phyloP scores from a whole-genome alignment of 345 rosid species.

The Brassica napus region DNA sequence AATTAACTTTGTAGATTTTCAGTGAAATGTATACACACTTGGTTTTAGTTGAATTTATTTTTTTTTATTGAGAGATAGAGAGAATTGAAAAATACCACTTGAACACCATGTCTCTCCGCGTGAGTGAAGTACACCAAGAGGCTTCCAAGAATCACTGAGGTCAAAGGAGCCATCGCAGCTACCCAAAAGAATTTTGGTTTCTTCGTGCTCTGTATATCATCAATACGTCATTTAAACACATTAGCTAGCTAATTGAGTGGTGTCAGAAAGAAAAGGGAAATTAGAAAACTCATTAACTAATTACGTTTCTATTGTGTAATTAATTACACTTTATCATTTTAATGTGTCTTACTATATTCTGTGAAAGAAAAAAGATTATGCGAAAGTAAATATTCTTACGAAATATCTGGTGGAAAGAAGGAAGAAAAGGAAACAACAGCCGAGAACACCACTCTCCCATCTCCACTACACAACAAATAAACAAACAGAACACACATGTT shows the following conservation, averaged over 20 bases:
- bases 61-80: background rate
- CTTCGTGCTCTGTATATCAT: constrained; percentile 64
- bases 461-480: constrained; percentile 69
- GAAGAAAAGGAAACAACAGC: constrained; percentile 84
- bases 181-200: constrained; percentile 77
- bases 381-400: constrained; percentile 40
- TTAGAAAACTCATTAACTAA: background rate
- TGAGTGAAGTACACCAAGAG: constrained; percentile 76
- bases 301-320: background rate
- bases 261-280: background rate
- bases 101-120: constrained; percentile 94
- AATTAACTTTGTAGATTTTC: background rate
- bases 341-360: background rate
- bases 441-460: constrained; percentile 92
- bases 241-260: background rate
- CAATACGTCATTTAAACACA: constrained; percentile 1
- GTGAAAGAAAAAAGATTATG: background rate
- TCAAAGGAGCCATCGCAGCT: constrained; percentile 88
- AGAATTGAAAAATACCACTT: constrained; percentile 58
- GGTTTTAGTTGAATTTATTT: background rate
- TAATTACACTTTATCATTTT: background rate
- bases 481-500: constrained; percentile 21
- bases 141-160: constrained; percentile 83
- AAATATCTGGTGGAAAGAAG: constrained; percentile 69
- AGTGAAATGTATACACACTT: background rate